Conservation (phyloP, 2,329 filamentous ascomycete genomes). For the Cryphonectria nitschkei region DNA sequence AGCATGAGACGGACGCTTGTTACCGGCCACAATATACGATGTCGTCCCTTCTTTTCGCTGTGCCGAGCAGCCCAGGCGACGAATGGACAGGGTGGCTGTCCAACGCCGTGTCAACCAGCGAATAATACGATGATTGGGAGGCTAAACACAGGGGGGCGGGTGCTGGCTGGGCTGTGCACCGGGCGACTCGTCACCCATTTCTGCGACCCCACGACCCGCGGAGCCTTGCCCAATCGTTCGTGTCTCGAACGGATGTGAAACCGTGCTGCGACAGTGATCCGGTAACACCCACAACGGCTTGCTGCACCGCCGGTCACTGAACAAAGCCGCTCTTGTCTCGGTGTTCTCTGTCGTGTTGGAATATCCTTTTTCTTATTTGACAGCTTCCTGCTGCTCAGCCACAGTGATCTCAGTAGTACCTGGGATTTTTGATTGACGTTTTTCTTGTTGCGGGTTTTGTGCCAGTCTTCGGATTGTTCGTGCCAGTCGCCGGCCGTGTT, state of each 20-base stretch:
- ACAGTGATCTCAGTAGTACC: background rate
- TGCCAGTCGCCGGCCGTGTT: constrained; percentile 3
- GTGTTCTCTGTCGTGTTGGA: background rate
- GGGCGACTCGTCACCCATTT: background rate
- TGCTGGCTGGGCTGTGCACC: constrained; percentile 20
- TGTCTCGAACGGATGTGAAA: constrained; percentile 27
- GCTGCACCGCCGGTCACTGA: background rate
- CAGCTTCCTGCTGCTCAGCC: background rate
- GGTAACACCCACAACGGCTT: constrained; percentile 10
- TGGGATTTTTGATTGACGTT: background rate
- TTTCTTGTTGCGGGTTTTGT: background rate
- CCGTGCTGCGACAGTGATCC: constrained; percentile 25
- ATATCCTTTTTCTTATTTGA: background rate
- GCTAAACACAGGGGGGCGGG: background rate
- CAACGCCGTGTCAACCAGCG: background rate
- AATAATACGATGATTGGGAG: background rate
- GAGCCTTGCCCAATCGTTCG: background rate
- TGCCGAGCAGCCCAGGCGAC: background rate
- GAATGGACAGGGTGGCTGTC: background rate
- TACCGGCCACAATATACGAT: constrained; percentile 8
- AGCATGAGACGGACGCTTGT: background rate
- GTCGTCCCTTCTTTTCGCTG: constrained; percentile 16
- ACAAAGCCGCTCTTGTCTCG: background rate
- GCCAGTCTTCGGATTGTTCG: background rate
- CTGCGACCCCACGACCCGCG: background rate